Evolutionary conservation across 1,284 basidiomycete species (phyloP), one percentile per base, ranked within the genome.

Genomic region (Leccinum fuscescens): DNA sequence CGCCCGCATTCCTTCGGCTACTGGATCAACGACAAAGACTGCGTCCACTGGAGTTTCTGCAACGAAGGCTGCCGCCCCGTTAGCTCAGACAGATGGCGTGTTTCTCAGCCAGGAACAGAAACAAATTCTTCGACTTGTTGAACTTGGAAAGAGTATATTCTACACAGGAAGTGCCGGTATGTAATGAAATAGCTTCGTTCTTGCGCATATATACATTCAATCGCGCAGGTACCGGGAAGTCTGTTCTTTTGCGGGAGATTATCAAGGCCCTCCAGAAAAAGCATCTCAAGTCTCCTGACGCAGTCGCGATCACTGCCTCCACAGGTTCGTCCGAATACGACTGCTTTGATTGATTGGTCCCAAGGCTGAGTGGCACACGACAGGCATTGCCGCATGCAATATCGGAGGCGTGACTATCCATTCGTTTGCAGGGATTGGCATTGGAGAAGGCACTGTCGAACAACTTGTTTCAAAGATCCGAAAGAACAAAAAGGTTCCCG

Each of bases 111-210:
- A 83, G 59, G 94, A 97, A 70, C 95, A 98, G 74, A 85, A 80
- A 57, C 83, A 90, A 64, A 92, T 98, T 50, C 76, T 96, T 61
- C 81, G 84, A 62, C 83, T 96, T 4, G 91, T 94, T 0, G 74
- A 87, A 29, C 77, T 84, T 14, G 86, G 86, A 3, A 77, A 88
- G 57, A 96, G 87, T 67, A 73, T 98, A n/a, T 99, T 99, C 71
- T 99, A 98, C 76, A 99, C 96, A 0, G 96, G 97, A 24, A 95
- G 92, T 78, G 96, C 94, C 61, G 94, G 94, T 95, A 66, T 68
- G 89, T 79, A 31, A 57, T 50, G 15, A 48, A 72, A 29, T 42
- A n/a, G 29, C 27, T 29, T 52, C 54, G 60, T 51, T 57, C 54
- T 55, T 61, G 54, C 17, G 58, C 61, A 63, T 63, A 59, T 49